Evolutionary conservation across 2,329 filamentous ascomycete species (phyloP).

Genomic region (Lomentospora prolificans): DNA sequence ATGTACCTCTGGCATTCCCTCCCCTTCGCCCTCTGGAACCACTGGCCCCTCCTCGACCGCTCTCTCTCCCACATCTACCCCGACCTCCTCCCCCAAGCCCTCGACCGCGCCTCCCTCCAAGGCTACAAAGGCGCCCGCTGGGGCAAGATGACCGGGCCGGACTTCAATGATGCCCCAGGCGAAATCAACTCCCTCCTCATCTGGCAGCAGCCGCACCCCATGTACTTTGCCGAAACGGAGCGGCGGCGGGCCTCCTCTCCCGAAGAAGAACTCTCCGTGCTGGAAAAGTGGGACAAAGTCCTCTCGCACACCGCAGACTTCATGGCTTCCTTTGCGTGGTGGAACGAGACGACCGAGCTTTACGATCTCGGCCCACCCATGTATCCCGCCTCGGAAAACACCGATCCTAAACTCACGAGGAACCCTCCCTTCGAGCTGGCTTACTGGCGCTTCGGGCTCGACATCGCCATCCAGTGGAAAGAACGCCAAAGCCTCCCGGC

Average conservation of each 20-base stretch:
- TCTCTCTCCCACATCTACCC: conserved; percentile 35
- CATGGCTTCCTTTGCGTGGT: conserved; percentile 49
- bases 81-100: conserved; percentile 30
- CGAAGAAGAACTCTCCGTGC: conserved; percentile 19
- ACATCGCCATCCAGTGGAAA: conserved; percentile 44
- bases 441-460: conserved; percentile 52
- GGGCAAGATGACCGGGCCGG: conserved; percentile 34
- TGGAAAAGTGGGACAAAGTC: conserved; percentile 43
- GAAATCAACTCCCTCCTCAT: conserved; percentile 52
- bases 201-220: conserved; percentile 53
- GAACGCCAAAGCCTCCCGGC: conserved; percentile 30
- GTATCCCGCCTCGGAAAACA: conserved; percentile 44
- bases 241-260: conserved; percentile 34
- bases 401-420: conserved; percentile 42
- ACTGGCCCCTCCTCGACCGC: conserved; percentile 32
- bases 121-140: conserved; percentile 33
- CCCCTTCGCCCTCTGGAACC: conserved; percentile 41
- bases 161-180: conserved; percentile 44
- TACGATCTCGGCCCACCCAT: conserved; percentile 40
- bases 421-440: conserved; percentile 52
- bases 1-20: conserved; percentile 44
- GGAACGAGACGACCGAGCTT: conserved; percentile 36
- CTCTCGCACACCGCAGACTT: conserved; percentile 44
- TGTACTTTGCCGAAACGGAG: conserved; percentile 50
- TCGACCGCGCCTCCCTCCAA: conserved; percentile 26